phyloP scores from a whole-genome alignment of 768 basidiomycete genomes.

The Amanita brunnescens region DNA sequence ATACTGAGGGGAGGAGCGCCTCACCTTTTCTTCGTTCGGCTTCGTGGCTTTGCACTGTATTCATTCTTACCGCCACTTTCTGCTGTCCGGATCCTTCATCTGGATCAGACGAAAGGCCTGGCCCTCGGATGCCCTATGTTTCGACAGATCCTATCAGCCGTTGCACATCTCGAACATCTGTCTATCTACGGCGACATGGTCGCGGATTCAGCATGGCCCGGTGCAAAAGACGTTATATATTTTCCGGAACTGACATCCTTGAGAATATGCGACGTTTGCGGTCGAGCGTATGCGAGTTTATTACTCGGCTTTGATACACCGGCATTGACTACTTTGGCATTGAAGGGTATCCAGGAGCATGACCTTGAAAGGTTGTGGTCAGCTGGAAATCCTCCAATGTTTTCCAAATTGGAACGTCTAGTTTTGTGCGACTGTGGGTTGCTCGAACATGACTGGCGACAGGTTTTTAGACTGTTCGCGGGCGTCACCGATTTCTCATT shows the following conservation, averaged over 20 bases:
- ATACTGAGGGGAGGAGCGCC: conserved; percentile 12
- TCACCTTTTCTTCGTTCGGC: conserved; percentile 29
- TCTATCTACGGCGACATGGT: conserved; percentile 38
- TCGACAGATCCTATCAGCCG: conserved; percentile 23
- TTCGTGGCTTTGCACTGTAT: conserved; percentile 35
- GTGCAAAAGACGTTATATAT: conserved; percentile 15
- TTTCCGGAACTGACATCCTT: conserved; percentile 31
- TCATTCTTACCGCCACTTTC: conserved; percentile 29
- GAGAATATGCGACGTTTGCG: conserved; percentile 30
- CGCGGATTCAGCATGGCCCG: conserved; percentile 18
- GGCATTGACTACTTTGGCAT: conserved; percentile 27
- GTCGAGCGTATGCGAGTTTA: conserved; percentile 28
- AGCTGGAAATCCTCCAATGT: conserved; percentile 16
- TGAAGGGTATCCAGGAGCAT: conserved; percentile 32
- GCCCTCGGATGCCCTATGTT: conserved; percentile 29
- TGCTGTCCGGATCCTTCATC: conserved; percentile 30
- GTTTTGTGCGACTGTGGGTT: conserved; percentile 35
- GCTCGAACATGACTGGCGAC: background rate
- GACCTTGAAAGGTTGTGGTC: conserved; percentile 32
- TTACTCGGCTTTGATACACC: conserved; percentile 32
- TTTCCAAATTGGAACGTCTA: conserved; percentile 27
- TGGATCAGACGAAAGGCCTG: conserved; percentile 31
- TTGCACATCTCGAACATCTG: conserved; percentile 27
- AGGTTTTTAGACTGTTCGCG: conserved; percentile 10
- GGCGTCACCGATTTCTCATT: conserved; percentile 24